A percentile compares a stretch with the other conserved stretches of the same genome.
These are phyloP conservation scores for Geotrichum macrosporum DNA, from an alignment of 1,139 yeast species.

Conservation along the genomic window DNA sequence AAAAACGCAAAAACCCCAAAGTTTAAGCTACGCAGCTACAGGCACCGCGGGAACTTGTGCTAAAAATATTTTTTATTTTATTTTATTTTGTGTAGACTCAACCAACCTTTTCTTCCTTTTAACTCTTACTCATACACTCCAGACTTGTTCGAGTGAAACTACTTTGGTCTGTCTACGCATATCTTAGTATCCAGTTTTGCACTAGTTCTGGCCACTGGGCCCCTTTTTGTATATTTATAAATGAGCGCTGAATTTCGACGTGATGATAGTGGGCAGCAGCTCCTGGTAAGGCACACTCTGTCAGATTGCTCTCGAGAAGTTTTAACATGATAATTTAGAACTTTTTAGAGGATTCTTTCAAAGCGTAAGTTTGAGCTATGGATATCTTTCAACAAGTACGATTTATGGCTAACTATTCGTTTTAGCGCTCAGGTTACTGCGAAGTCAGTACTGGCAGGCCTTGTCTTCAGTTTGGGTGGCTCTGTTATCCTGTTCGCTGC, in stretches of 20 bases:
- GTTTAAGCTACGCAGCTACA: too few species aligned
- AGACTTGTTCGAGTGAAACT: too few species aligned
- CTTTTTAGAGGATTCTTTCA: slow-evolving; percentile 18
- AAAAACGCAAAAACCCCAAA: too few species aligned
- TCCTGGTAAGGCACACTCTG: slow-evolving; percentile 9
- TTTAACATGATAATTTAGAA: slow-evolving; percentile 5
- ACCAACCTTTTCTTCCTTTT: too few species aligned
- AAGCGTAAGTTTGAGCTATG: slow-evolving; percentile 11
- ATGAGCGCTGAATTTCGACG: not conserved
- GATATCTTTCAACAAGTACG: too few species aligned
- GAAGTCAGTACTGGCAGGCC: slow-evolving; percentile 38
- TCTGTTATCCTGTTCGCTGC: slow-evolving; percentile 31
- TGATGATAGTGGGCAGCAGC: slow-evolving; percentile 17
- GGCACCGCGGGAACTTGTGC: too few species aligned
- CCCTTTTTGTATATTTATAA: not conserved
- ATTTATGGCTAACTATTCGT: not conserved
- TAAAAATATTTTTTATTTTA: too few species aligned
- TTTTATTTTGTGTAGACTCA: too few species aligned
- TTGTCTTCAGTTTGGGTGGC: slow-evolving; percentile 39
- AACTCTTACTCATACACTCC: too few species aligned
- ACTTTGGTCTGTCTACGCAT: too few species aligned
- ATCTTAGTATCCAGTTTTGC: too few species aligned
- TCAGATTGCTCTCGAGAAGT: not conserved
- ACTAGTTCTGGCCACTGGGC: not conserved
- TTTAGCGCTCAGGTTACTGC: slow-evolving; percentile 31